Percentiles rank a stretch among this genome's conserved stretches.
Evolutionary conservation across 164 flowering plant species (phyloP).

Genomic region (Protea cynaroides): DNA sequence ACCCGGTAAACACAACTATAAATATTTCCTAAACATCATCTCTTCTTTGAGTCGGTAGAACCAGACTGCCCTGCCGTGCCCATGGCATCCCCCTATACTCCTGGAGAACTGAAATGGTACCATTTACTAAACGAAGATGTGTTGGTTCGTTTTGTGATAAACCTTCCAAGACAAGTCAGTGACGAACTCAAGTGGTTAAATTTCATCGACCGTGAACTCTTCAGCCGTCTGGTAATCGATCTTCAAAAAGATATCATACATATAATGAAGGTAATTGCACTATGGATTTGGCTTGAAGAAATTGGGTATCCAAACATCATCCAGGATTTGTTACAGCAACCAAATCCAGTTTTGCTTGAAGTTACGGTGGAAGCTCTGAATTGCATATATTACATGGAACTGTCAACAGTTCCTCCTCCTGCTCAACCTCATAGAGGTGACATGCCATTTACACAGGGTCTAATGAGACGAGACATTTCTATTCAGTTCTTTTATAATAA

Average conservation of each 20-base stretch:
- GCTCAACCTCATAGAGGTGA: not conserved
- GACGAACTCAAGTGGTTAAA: slow-evolving; percentile 28
- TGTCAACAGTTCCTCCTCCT: not conserved
- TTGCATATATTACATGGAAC: slow-evolving; percentile 24
- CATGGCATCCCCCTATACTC: not conserved
- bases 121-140: no score
- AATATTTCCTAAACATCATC: no score
- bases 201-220: slow-evolving; percentile 41
- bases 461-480: not conserved
- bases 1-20: no score
- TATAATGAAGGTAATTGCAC: slow-evolving; percentile 37
- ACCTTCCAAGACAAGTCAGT: no score
- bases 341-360: slow-evolving; percentile 14
- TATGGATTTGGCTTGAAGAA: slow-evolving; percentile 49
- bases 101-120: slow-evolving; percentile 18
- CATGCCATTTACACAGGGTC: not conserved
- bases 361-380: slow-evolving; percentile 28
- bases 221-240: slow-evolving; percentile 19
- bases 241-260: slow-evolving; percentile 33
- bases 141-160: no score
- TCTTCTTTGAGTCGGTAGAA: no score
- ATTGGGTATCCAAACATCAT: slow-evolving; percentile 11
- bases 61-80: no score
- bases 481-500: slow-evolving; percentile 26
- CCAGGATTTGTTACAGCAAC: slow-evolving; percentile 8